Base-by-base conservation (phyloP, 2,329 filamentous ascomycete genomes). In the Fusarium albidum region DNA sequence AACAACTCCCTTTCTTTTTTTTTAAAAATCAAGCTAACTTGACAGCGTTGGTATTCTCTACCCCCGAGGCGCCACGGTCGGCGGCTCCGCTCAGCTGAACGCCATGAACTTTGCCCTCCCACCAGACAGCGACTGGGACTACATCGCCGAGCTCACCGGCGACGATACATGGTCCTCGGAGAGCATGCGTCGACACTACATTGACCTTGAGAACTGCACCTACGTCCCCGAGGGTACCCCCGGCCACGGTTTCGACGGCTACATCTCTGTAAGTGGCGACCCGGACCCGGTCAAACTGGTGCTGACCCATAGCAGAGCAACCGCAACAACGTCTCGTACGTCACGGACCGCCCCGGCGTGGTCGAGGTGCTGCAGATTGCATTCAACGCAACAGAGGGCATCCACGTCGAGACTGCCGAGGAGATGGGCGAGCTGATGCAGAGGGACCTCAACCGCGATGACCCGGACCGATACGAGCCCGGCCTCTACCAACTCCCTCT, bases 221-320 rank as follows among this genome's bases (percentile, higher is more conserved):
- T 78, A 79, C 41, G 62, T 72, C 1, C 59, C 71, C 0, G 57
- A 65, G 2, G 70, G 66, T 2, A 69, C 70, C 2, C 56, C 69
- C 0, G 76, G 75, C 1, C 77, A 78, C 41, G 77, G 77, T 10
- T 78, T 74, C 43, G 50, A 70, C 34, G 77, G 76, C 0, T 76
- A 67, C 57, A 63, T 79, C 37, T 59, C 52, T 55, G 68, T 64
- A 63, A 12, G 55, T 49, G 4, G 3, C 15, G 3, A 12, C 6
- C 7, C 12, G 12, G 12, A 0, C 27, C 3, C 6, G 12, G n/a
- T 7, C 3, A 12, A 8, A 6, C 4, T 6, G 10, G 6, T 7
- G 3, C 35, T 54, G 6, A 53, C 3, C 11, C 11, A 41, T 11
- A 3, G 4, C 26, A 68, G 63, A 64, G 50, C 25, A 63, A 55